Evolutionary conservation across 257 asterid species (phyloP), one percentile per base, ranked within the genome.

Genomic region (Rauvolfia tetraphylla): DNA sequence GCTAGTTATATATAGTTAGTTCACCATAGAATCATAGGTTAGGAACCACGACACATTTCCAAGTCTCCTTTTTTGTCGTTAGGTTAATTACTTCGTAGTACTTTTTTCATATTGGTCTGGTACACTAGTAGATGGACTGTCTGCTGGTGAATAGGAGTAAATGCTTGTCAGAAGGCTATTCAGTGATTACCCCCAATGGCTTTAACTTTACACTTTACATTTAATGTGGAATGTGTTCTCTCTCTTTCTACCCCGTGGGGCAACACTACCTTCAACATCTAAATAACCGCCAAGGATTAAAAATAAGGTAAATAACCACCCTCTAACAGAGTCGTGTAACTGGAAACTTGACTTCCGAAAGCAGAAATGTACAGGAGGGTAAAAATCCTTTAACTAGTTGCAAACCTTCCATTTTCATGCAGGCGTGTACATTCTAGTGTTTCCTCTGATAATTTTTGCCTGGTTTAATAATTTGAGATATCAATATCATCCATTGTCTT

Each of bases 111-210:
- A 58, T 36, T 6, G 68, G 33, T 73, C 63, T 67, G 70, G 76
- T n/a, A 79, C 44, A 56, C 41, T 68, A 75, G 42, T 46, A 61
- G 57, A 68, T 81, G 73, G 59, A 62, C 42, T 77, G 79, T 10
- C 82, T 56, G 84, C 68, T 34, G 85, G 74, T 75, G 73, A 68
- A 46, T 53, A 46, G 66, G 68, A 81, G 71, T 76, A 81, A 84
- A 78, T 81, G 83, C 83, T 38, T 29, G 82, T 65, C 78, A 74
- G 80, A 54, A 27, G 61, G 9, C 27, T 71, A 5, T n/a, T 61
- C 77, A 62, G 53, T 48, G 54, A 61, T 71, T 57, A 49, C 54
- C 73, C 73, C 44, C 76, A 56, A 53, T 42, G 38, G 41, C 27
- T 42, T 14, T 6, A 65, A 34, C 48, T 34, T 65, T 25, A 41